phyloP scores from a whole-genome alignment of 1,139 yeast species.

The Blastobotrys persicus region DNA sequence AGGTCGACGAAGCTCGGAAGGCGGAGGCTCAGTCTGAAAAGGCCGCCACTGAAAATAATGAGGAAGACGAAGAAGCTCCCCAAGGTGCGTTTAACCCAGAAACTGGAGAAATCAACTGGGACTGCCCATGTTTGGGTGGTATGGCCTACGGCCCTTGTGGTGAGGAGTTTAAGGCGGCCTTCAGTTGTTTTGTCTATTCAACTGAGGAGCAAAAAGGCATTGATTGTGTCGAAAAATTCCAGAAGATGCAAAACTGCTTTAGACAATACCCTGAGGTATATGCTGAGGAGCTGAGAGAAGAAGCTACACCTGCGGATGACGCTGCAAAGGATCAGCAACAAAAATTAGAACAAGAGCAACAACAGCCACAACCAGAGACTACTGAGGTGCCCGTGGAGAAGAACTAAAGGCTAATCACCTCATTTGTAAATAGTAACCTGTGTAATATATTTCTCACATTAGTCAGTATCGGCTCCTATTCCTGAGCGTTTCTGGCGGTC shows the following conservation, averaged over 20 bases:
- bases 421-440: too few species aligned
- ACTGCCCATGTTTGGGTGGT: constrained; percentile 99
- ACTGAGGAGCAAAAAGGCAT: constrained; percentile 96
- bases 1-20: constrained; percentile 6
- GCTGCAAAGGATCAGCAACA: constrained; percentile 11
- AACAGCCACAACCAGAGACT: neutral
- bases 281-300: constrained; percentile 81
- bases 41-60: constrained; percentile 7
- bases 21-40: constrained; percentile 5
- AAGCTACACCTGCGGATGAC: constrained; percentile 30
- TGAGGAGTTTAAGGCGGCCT: constrained; percentile 94
- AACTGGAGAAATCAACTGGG: constrained; percentile 99
- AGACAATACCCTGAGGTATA: constrained; percentile 90
- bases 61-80: constrained; percentile 23
- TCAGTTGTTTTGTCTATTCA: constrained; percentile 92
- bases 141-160: constrained; percentile 99
- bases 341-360: neutral
- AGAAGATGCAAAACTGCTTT: constrained; percentile 93
- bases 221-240: constrained; percentile 91
- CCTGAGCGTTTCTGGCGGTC: too few species aligned
- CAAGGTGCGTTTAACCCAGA: constrained; percentile 89
- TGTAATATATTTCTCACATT: too few species aligned
- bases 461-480: too few species aligned
- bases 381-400: too few species aligned
- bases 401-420: too few species aligned